Evolutionary conservation across 768 basidiomycete species (phyloP).

Genomic region (Pisolithus sp.): DNA sequence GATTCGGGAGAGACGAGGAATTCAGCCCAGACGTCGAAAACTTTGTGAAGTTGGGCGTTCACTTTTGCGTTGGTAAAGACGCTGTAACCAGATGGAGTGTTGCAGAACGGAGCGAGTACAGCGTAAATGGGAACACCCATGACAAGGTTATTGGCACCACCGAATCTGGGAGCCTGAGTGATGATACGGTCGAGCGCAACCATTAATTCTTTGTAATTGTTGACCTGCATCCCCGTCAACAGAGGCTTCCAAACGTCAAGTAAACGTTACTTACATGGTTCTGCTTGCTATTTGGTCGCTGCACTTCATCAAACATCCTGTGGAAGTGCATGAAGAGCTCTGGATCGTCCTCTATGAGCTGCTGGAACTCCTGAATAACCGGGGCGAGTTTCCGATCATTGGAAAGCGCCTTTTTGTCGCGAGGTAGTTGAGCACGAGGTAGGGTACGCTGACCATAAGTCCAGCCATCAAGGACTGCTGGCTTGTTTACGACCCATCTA

Average conservation of each 20-base stretch:
- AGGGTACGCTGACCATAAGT: not conserved
- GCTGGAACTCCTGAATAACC: constrained; percentile 22
- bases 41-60: constrained; percentile 40
- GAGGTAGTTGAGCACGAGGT: not conserved
- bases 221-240: not conserved
- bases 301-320: constrained; percentile 27
- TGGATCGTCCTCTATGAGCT: constrained; percentile 18
- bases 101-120: not conserved
- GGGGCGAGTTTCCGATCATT: not conserved
- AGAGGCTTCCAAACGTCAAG: not conserved
- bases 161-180: not conserved
- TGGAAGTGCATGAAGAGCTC: constrained; percentile 28
- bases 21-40: constrained; percentile 45
- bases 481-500: not conserved
- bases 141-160: not conserved
- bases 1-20: constrained; percentile 44
- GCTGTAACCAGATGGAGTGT: not conserved
- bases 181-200: not conserved
- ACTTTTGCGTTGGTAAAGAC: constrained; percentile 31
- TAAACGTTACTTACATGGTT: not conserved
- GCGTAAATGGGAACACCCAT: not conserved
- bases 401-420: not conserved
- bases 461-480: not conserved
- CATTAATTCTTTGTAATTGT: constrained; percentile 2
- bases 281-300: not conserved